These are phyloP conservation scores for Cyberlindnera mycetangii DNA, from an alignment of 805 yeast genomes.

Conservation along the genomic window DNA sequence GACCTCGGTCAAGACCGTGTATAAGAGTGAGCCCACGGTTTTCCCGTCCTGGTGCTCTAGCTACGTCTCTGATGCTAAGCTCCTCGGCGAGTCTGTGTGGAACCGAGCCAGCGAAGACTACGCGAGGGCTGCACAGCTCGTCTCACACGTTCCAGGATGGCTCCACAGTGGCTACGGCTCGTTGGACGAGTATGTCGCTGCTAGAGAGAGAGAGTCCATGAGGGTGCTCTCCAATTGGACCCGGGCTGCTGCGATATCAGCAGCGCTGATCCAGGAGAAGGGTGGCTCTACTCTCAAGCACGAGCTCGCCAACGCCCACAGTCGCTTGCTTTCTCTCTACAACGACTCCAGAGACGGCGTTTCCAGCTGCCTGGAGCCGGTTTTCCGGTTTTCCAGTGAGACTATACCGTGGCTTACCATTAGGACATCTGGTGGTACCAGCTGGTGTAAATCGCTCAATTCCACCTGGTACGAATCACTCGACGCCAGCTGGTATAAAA, in stretches of 20 bases:
- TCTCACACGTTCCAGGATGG: not conserved
- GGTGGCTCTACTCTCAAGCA: not conserved
- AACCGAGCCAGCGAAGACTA: not conserved
- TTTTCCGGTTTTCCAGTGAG: too few relatives aligned
- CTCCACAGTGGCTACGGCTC: not conserved
- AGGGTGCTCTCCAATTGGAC: not conserved
- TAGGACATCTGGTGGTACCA: too few relatives aligned
- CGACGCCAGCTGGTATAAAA: too few relatives aligned
- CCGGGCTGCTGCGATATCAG: not conserved
- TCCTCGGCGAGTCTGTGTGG: constrained; percentile 4
- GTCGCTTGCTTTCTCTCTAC: not conserved
- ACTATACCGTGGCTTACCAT: too few relatives aligned
- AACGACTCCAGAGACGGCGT: not conserved
- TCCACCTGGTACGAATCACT: too few relatives aligned
- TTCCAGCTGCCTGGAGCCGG: too few relatives aligned
- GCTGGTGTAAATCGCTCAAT: too few relatives aligned
- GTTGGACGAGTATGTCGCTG: not conserved
- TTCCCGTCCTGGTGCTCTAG: constrained; percentile 17
- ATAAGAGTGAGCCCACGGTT: constrained; percentile 4
- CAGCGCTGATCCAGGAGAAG: not conserved
- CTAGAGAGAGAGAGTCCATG: not conserved
- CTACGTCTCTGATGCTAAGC: constrained; percentile 7
- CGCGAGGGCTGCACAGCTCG: not conserved
- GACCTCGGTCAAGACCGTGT: constrained; percentile 11
- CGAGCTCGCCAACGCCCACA: not conserved